Evolutionary conservation across 2,329 filamentous ascomycete genomes (phyloP).

Genomic region (Hypoxylon sp.): DNA sequence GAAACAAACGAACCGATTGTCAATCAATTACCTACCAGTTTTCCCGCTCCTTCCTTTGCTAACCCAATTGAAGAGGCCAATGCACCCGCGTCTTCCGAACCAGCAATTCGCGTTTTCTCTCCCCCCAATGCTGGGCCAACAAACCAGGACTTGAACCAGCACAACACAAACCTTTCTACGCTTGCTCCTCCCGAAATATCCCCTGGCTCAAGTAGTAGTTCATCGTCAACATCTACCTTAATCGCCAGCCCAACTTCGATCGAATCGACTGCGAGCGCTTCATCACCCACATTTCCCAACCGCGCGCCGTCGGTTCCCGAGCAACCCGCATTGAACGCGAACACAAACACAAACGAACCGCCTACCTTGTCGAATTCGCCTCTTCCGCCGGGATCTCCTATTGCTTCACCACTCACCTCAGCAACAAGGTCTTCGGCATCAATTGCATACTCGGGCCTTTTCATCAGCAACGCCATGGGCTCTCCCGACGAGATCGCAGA

Average conservation of each 20-base stretch:
- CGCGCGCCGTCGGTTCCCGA: background rate
- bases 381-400: background rate
- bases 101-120: too few species aligned
- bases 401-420: background rate
- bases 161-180: background rate
- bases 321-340: background rate
- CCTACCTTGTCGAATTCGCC: constrained; percentile 1
- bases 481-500: background rate
- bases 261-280: background rate
- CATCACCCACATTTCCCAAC: background rate
- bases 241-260: background rate
- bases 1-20: background rate
- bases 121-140: too few species aligned
- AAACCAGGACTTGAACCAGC: background rate
- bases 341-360: background rate
- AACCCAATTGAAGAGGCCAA: too few species aligned
- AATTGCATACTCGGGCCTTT: background rate
- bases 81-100: too few species aligned
- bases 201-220: constrained; percentile 4
- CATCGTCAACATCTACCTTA: constrained; percentile 2
- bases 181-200: background rate
- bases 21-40: background rate
- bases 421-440: background rate
- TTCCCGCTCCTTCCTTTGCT: background rate
- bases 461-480: background rate